Conservation (phyloP, 805 yeast genomes). For the Starmerella riodocensis region DNA sequence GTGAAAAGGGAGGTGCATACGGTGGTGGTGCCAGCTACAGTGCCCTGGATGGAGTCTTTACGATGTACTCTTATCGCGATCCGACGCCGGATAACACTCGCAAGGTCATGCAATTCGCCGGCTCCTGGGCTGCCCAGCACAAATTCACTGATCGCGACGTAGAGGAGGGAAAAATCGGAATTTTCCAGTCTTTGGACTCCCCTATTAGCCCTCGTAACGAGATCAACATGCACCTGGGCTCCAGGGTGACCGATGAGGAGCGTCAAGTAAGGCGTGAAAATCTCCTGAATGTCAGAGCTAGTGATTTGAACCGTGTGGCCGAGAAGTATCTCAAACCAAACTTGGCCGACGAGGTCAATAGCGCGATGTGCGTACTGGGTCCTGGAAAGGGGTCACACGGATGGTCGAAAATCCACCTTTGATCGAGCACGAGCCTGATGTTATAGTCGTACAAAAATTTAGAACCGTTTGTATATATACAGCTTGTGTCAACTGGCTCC, state of each 20-base stretch:
- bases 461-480: too few species aligned
- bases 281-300: slow-evolving; percentile 49
- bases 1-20: slow-evolving; percentile 96
- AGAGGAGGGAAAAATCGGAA: slow-evolving; percentile 78
- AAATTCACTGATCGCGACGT: slow-evolving; percentile 52
- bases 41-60: slow-evolving; percentile 65
- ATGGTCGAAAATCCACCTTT: slow-evolving; percentile 12
- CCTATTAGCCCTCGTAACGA: slow-evolving; percentile 73
- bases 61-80: slow-evolving; percentile 84
- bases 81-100: slow-evolving; percentile 71
- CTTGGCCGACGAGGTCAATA: not conserved
- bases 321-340: slow-evolving; percentile 38
- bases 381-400: slow-evolving; percentile 13
- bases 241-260: slow-evolving; percentile 64
- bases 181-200: slow-evolving; percentile 85
- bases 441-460: too few species aligned
- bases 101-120: slow-evolving; percentile 42
- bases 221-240: slow-evolving; percentile 52
- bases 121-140: slow-evolving; percentile 36
- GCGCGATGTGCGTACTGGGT: slow-evolving; percentile 19
- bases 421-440: too few species aligned
- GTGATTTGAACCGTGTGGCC: slow-evolving; percentile 53
- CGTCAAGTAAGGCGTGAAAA: slow-evolving; percentile 66
- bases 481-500: too few species aligned
- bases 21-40: slow-evolving; percentile 88